A percentile compares a stretch with the other conserved stretches of the same genome.
Evolutionary conservation across 108 stramenopile genomes (phyloP).

Genomic region (Nitzschia palea): DNA sequence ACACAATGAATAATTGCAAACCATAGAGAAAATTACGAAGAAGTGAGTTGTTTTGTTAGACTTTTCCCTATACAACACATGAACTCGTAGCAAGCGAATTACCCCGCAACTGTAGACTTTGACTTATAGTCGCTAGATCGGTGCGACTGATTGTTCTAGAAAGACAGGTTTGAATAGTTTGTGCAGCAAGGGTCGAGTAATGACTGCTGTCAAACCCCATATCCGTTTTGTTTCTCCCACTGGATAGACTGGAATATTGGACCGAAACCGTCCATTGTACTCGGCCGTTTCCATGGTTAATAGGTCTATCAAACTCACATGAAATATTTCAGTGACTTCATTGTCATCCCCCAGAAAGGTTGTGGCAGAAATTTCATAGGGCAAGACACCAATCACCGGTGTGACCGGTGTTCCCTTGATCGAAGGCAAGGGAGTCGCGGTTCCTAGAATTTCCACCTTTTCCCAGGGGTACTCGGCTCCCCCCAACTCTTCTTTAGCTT

Average conservation of each 20-base stretch:
- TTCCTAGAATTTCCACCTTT: constrained; percentile 50
- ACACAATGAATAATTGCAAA: no score
- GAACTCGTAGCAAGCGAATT: no score
- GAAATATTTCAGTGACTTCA: constrained; percentile 78
- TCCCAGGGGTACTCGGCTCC: constrained; percentile 29
- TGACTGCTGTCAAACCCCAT: constrained; percentile 83
- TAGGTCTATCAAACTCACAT: constrained; percentile 50
- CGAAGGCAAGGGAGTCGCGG: constrained; percentile 57
- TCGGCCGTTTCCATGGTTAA: constrained; percentile 50
- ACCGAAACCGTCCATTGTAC: constrained; percentile 23
- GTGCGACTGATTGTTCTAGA: no score
- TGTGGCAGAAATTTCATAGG: constrained; percentile 41
- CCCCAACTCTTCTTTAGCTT: constrained; percentile 71
- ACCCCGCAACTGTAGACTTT: no score
- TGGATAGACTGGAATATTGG: constrained; percentile 52
- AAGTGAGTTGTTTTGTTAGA: no score
- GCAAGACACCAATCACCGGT: constrained; percentile 62
- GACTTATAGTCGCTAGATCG: no score
- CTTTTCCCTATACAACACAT: no score
- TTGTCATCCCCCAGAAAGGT: constrained; percentile 63
- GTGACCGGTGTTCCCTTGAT: constrained; percentile 71
- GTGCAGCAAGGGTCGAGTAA: constrained; percentile 65
- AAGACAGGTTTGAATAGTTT: constrained; percentile 68
- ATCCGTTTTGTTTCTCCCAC: constrained; percentile 51
- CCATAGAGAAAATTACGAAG: no score